Evolutionary conservation across 345 rosid species (phyloP).

Genomic region (Durio zibethinus): DNA sequence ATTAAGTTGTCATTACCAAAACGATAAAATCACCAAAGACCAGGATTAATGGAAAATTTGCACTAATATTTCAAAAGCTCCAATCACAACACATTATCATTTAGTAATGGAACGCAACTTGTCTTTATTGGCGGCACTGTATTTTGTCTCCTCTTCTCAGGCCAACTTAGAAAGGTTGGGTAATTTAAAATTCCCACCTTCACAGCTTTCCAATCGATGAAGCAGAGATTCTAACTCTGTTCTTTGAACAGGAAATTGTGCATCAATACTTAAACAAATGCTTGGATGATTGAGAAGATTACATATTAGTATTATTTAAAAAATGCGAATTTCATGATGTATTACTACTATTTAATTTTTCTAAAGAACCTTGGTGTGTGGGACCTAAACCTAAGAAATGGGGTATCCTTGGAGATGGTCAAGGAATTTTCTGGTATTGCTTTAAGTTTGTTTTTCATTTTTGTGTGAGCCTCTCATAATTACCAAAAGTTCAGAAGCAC

Average conservation of each 20-base stretch:
- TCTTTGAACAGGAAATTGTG: background rate
- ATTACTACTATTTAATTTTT: background rate
- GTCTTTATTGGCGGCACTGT: background rate
- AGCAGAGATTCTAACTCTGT: background rate
- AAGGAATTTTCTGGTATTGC: background rate
- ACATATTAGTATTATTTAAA: too few relatives aligned
- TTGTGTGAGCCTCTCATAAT: background rate
- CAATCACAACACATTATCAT: background rate
- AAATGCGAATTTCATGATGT: too few relatives aligned
- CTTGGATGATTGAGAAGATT: too few relatives aligned
- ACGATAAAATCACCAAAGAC: constrained; percentile 10
- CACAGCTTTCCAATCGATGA: too few relatives aligned
- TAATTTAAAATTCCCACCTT: background rate
- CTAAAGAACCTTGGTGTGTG: background rate
- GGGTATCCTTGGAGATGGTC: background rate
- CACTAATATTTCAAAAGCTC: background rate
- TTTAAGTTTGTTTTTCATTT: too few relatives aligned
- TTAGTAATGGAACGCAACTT: background rate
- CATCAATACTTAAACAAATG: too few relatives aligned
- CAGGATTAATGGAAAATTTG: background rate
- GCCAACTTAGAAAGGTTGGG: background rate
- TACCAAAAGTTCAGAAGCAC: background rate
- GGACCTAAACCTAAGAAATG: background rate
- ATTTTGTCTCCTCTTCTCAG: background rate
- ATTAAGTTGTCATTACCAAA: constrained; percentile 14